Evolutionary conservation across 257 asterid genomes (phyloP), one percentile per base, ranked within the genome.

Genomic region (Jaltomata sinuosa): DNA sequence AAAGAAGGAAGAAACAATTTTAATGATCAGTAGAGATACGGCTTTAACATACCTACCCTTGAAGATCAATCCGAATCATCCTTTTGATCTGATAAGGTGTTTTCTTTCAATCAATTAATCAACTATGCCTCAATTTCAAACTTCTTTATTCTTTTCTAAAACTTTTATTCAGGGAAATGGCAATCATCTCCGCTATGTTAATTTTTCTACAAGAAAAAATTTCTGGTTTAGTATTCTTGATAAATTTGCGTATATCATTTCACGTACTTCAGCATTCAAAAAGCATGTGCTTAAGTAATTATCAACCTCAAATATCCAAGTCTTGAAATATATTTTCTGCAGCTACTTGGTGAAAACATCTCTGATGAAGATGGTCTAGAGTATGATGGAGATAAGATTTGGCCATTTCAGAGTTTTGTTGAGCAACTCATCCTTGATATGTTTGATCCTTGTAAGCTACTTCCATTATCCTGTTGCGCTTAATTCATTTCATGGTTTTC

Each of bases 381-480:
- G 87, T 90, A 82, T 86, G 98, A 94, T 77, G 96, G 92, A 81
- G 98, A 95, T 79, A 93, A 93, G 84, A 87, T 86, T 84, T 97
- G 99, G 99, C 98, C 98, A 86, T 97, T 97, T 86, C 97, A 91
- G 78, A 89, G 86, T 90, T 95, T 93, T 87, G 97, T 95, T 57
- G 99, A 97, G 54, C 98, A 97, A 83, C 99, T 97, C 80, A 96
- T 95, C 55, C 87, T 97, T 86, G 99, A 95, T 90, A 92, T 95
- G 92, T 97, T 97, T 85, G 99, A 97, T 89, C 91, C 99, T 79
- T 93, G 99, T 94, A 90, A 85, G 80, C 49, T 47, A 68, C 88
- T 64, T 69, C 32, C 81, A 14, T 71, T 8, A 4, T 38, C 67
- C 50, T 50, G 74, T 82, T 50, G 57, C 40, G 25, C 81, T 77